phyloP scores from a whole-genome alignment of 2,329 filamentous ascomycete genomes.

The Sporothrix inflata region DNA sequence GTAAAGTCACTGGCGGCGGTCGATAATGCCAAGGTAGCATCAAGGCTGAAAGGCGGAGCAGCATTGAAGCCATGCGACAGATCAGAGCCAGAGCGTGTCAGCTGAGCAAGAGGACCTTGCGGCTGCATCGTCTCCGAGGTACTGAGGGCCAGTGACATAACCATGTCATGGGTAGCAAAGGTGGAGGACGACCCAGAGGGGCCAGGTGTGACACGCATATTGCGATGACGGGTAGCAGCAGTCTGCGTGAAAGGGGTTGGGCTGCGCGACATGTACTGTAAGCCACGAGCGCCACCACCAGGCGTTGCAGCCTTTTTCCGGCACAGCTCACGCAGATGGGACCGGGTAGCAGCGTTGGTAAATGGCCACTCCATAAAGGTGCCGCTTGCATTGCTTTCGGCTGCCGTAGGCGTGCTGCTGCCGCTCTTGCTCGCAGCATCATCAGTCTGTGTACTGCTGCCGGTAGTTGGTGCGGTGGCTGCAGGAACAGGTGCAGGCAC shows the following conservation, averaged over 20 bases:
- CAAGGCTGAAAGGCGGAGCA: background rate
- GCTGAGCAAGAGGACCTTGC: conserved; percentile 62
- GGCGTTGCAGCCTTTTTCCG: conserved; percentile 55
- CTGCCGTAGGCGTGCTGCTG: conserved; percentile 58
- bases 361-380: conserved; percentile 66
- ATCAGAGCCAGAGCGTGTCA: conserved; percentile 48
- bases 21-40: background rate
- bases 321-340: conserved; percentile 65
- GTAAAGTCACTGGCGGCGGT: background rate
- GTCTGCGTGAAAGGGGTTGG: conserved; percentile 59
- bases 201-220: conserved; percentile 48
- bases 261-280: conserved; percentile 55
- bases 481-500: background rate
- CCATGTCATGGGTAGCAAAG: conserved; percentile 65
- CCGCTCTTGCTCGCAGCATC: conserved; percentile 49
- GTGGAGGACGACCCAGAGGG: conserved; percentile 46
- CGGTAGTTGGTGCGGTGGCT: background rate
- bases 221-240: conserved; percentile 52
- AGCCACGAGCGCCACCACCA: conserved; percentile 46
- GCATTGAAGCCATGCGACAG: conserved; percentile 27
- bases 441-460: conserved; percentile 28
- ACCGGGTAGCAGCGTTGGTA: conserved; percentile 63
- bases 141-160: conserved; percentile 63
- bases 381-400: conserved; percentile 43
- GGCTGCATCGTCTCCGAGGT: conserved; percentile 68